Base-by-base conservation (phyloP, 768 basidiomycete genomes). In the Naganishia friedmannii region DNA sequence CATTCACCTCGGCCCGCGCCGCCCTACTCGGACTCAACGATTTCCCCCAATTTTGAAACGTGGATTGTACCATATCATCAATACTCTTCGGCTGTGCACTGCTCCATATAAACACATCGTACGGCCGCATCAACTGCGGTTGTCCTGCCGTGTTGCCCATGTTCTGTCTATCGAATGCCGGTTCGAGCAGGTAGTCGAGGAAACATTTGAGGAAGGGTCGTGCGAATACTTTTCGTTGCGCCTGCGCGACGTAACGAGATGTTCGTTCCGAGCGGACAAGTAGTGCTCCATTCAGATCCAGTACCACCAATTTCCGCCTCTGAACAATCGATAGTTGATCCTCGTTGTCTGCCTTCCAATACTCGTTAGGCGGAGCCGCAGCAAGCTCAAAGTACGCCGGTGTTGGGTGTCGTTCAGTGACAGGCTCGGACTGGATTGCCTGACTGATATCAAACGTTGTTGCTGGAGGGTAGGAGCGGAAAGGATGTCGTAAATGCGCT, bases 11-110 rank as follows among this genome's bases (percentile, higher is more conserved):
- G 8, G 46, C 21, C n/a, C 68, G 60, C 39, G 19, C n/a, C 13
- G 2, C 39, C 28, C 26, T 23, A 21, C 34, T 42, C 37, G 60
- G 34, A 26, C 39, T 37, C 39, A 65, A 12, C 7, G 51, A 45
- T 32, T 48, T 53, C n/a, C 34, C 34, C 45, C 53, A 60, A 9
- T 60, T 57, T 12, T 74, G 76, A 67, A 80, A 79, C 29, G 74
- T 68, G 2, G 66, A 34, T 57, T 75, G 72, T 4, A 80, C 77
- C 79, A 80, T 80, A 0, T 48, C 65, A 6, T 75, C 42, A 0
- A 80, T 78, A 55, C 79, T 80, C 42, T 76, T 72, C 15, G 79
- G 79, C 66, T 80, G 78, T 17, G 79, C 79, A 3, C 77, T 78
- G 53, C 74, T 75, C 79, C 79, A 80, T 10, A 80, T 78, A 54